Base-by-base conservation (phyloP, 2,329 filamentous ascomycete genomes). In the Aspergillus fijiensis region DNA sequence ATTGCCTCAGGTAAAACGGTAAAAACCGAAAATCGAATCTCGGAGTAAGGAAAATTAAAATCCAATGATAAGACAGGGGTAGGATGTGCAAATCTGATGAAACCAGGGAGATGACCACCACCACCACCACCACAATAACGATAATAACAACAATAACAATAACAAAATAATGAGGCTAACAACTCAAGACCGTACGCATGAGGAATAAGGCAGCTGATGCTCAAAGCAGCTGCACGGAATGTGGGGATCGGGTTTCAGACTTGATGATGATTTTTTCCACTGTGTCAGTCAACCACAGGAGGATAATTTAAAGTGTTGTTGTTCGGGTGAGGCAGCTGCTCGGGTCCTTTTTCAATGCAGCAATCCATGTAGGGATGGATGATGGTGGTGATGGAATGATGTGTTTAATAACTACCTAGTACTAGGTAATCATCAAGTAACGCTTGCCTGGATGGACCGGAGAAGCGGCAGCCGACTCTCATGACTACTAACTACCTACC, bases 121-220 rank as follows among this genome's bases (percentile, higher is more conserved):
- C 23, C 23, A 21, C 25, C 14, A 48, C 19, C 3, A 14, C 33
- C 2, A 49, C 31, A 35, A 25, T 23, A 45, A 53, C 23, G 27
- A 53, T 11, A 45, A 52, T 9, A 45, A 29, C 25, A 19, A 45
- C 11, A 27, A 53, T 16, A 21, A 45, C 42, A 48, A 45, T 25
- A 55, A 49, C 49, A 55, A 55, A 55, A 55, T 45, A 49, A 49
- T n/a, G 53, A 55, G 53, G 53, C 53, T 55, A 55, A 31, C 53
- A 49, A n/a, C 19, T 55, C 42, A 49, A 35, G 31, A 49, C 53
- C 27, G 39, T 31, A 47, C 45, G 53, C 31, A 48, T 48, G 27
- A 55, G 52, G 52, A 31, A 33, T 55, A 55, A 55, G 53, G 53
- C 53, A 55, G 53, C 53, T 47, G 53, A 55, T 55, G 16, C n/a